Evolutionary conservation across 1,139 yeast genomes (phyloP).

Genomic region (Zhuliangozyma blackwelliae): DNA sequence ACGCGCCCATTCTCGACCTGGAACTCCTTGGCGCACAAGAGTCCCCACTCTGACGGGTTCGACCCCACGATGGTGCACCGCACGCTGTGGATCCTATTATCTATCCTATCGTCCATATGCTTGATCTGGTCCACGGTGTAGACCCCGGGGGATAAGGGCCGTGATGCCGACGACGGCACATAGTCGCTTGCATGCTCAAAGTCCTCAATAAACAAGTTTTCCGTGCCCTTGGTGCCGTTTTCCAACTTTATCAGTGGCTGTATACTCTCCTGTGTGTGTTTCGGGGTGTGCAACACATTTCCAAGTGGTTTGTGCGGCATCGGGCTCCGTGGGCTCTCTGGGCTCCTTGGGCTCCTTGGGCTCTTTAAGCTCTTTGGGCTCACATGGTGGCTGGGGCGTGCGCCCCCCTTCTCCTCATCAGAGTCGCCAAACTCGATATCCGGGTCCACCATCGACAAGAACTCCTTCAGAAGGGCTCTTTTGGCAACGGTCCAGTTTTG

Average conservation of each 20-base stretch:
- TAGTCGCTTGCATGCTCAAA: neutral
- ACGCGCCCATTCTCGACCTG: constrained; percentile 1
- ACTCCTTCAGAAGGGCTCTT: neutral
- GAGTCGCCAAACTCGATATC: constrained; percentile 1
- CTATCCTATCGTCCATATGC: constrained; percentile 1
- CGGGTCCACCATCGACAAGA: neutral
- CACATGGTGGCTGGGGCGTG: neutral
- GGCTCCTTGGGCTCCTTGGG: too few relatives aligned
- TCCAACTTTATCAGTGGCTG: too few relatives aligned
- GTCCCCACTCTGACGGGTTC: constrained; percentile 4
- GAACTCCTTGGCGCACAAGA: constrained; percentile 6
- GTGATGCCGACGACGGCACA: neutral
- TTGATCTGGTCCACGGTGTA: neutral
- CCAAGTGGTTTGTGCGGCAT: neutral
- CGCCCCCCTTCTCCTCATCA: constrained; percentile 1
- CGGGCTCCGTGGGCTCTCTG: neutral
- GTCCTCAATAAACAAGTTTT: neutral
- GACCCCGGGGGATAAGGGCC: neutral
- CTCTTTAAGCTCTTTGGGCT: too few relatives aligned
- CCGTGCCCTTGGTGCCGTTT: too few relatives aligned
- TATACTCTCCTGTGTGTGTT: too few relatives aligned
- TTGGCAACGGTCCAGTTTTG: neutral
- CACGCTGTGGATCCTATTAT: constrained; percentile 2
- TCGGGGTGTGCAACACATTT: too few relatives aligned
- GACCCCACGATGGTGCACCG: constrained; percentile 4